Conservation (phyloP, 805 yeast genomes). For the Spathaspora passalidarum region DNA sequence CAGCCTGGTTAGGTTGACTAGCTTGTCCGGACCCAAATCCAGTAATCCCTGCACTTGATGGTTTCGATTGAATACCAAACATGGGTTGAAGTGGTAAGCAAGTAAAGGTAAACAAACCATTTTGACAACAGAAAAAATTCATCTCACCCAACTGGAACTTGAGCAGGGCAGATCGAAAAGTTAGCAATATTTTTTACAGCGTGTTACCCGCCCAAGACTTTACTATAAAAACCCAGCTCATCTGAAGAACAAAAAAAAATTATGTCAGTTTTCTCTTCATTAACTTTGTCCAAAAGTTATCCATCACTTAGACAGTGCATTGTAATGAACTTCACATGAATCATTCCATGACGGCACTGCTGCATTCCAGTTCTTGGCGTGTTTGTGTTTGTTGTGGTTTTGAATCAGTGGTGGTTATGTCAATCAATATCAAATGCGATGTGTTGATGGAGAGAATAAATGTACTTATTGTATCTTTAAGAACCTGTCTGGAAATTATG, state of each 20-base stretch:
- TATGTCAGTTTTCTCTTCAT: constrained; percentile 16
- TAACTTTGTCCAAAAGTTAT: constrained; percentile 66
- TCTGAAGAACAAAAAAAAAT: background rate
- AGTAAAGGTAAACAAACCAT: background rate
- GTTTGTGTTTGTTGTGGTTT: constrained; percentile 3
- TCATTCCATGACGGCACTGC: constrained; percentile 11
- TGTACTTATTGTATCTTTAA: constrained; percentile 29
- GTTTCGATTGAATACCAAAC: constrained; percentile 8
- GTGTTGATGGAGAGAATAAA: constrained; percentile 44
- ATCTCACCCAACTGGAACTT: too few species aligned
- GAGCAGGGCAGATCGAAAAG: background rate
- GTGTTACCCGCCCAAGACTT: background rate
- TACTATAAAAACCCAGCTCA: background rate
- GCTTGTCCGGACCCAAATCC: constrained; percentile 1
- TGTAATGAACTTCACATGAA: constrained; percentile 14
- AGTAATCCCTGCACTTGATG: background rate
- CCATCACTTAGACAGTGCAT: constrained; percentile 73
- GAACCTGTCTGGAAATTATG: constrained; percentile 48
- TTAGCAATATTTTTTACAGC: background rate
- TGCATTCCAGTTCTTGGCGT: constrained; percentile 30
- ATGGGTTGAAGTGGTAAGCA: background rate
- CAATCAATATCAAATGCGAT: constrained; percentile 33
- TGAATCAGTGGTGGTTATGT: constrained; percentile 1
- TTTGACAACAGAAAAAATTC: background rate
- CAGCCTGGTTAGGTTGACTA: background rate